phyloP scores from a whole-genome alignment of 805 yeast species.

The Lipomyces yamanashiensis region DNA sequence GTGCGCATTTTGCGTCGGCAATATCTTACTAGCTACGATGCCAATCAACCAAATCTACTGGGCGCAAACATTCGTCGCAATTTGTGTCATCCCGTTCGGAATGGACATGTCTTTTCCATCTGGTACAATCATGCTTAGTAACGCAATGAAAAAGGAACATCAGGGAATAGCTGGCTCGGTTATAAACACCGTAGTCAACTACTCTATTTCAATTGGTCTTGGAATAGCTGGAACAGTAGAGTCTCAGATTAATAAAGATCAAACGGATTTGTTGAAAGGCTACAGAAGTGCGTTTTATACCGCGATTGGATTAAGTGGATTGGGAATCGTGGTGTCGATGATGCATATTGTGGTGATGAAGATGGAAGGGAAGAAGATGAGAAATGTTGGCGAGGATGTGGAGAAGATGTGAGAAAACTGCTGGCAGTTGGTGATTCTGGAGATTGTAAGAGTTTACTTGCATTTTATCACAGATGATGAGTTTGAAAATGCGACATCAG shows the following conservation, averaged over 20 bases:
- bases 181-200: conserved; percentile 71
- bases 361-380: background rate
- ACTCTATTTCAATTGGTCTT: conserved; percentile 70
- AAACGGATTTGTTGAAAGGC: conserved; percentile 48
- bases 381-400: background rate
- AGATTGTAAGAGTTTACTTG: too few species aligned
- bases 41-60: conserved; percentile 67
- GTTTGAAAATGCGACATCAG: background rate
- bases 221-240: conserved; percentile 77
- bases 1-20: conserved; percentile 60
- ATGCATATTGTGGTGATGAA: background rate
- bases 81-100: conserved; percentile 66
- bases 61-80: conserved; percentile 59
- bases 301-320: conserved; percentile 63
- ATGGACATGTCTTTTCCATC: conserved; percentile 83
- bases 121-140: conserved; percentile 49
- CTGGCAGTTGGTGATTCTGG: too few species aligned
- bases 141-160: conserved; percentile 54
- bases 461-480: too few species aligned
- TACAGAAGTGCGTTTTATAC: conserved; percentile 63
- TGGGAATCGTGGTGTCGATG: conserved; percentile 47
- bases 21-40: conserved; percentile 56
- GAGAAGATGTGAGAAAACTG: background rate
- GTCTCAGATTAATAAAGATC: conserved; percentile 45
- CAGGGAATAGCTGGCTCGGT: conserved; percentile 83